phyloP scores from a whole-genome alignment of 75 land plant species.

The Cunninghamia lanceolata region DNA sequence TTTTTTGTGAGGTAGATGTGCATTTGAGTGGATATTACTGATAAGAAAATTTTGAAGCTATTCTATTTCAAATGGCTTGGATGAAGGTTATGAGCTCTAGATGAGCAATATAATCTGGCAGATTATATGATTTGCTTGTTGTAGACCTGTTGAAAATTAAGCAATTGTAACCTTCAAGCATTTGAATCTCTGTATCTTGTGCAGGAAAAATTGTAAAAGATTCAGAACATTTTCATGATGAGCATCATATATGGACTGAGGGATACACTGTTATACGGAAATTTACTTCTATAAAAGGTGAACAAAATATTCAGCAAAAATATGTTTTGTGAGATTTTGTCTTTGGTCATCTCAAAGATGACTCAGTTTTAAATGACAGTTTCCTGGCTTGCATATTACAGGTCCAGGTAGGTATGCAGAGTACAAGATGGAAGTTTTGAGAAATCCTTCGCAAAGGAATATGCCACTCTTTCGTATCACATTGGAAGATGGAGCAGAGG shows the following conservation, averaged over 20 bases:
- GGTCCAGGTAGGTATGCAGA: slow-evolving; percentile 41
- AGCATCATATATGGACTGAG: slow-evolving; percentile 75
- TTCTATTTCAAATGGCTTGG: neutral
- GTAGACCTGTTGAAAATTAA: neutral
- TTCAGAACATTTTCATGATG: slow-evolving; percentile 75
- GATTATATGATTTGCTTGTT: neutral
- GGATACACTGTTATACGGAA: slow-evolving; percentile 83
- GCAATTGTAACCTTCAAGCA: neutral
- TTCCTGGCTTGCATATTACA: slow-evolving; percentile 13
- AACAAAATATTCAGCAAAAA: neutral
- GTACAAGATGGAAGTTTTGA: slow-evolving; percentile 84
- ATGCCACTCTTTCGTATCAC: slow-evolving; percentile 83
- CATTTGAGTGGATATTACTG: neutral
- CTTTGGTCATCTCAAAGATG: slow-evolving; percentile 3
- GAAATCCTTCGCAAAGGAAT: slow-evolving; percentile 48
- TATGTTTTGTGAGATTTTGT: neutral
- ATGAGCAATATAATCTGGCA: neutral
- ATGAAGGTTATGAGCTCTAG: neutral
- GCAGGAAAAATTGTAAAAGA: slow-evolving; percentile 81
- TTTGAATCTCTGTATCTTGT: neutral
- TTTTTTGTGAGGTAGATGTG: neutral
- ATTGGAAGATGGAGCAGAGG: slow-evolving; percentile 64
- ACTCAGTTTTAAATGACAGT: neutral
- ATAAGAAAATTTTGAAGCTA: neutral
- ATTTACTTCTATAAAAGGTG: slow-evolving; percentile 68